Percentiles rank a stretch among this genome's conserved stretches.
Conservation (phyloP, 768 basidiomycete species). For the Rhodotorula paludigena region DNA sequence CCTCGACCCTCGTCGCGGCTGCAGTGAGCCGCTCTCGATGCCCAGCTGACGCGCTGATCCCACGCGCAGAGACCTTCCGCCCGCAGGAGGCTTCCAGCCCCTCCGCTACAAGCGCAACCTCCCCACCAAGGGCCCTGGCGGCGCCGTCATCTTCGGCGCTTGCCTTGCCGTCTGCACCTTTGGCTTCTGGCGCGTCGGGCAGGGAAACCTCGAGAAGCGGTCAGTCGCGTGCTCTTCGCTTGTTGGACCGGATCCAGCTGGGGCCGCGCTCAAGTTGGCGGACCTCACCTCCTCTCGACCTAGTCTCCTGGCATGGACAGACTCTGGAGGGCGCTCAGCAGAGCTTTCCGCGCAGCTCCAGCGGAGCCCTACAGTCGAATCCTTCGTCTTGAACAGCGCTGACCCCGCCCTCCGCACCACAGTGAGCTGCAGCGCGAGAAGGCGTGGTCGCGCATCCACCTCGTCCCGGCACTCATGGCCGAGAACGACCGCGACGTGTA, state of each 20-base stretch:
- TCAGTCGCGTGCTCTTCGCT: constrained; percentile 51
- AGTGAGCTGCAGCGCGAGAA: constrained; percentile 92
- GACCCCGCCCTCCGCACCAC: constrained; percentile 34
- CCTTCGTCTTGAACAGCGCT: no score
- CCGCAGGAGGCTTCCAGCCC: constrained; percentile 82
- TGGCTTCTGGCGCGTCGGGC: constrained; percentile 86
- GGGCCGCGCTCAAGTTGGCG: neutral
- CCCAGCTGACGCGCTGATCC: neutral
- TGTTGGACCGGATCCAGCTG: neutral
- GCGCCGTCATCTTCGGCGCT: constrained; percentile 75
- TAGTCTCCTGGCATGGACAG: no score
- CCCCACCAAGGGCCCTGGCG: constrained; percentile 57
- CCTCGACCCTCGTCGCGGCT: neutral
- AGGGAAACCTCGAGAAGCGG: constrained; percentile 89
- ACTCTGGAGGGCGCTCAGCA: no score
- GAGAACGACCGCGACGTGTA: constrained; percentile 89
- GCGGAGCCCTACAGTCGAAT: no score
- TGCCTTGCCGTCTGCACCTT: constrained; percentile 78
- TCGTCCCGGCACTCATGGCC: constrained; percentile 83
- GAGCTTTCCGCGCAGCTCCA: no score
- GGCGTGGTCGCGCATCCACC: constrained; percentile 90
- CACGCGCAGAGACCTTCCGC: constrained; percentile 79
- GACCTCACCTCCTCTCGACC: no score
- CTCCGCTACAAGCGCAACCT: constrained; percentile 95
- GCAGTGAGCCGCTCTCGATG: no score